A percentile compares a stretch with the other conserved stretches of the same genome.
phyloP scores from a whole-genome alignment of 1,139 yeast genomes.

The Candida labiduridarum region DNA sequence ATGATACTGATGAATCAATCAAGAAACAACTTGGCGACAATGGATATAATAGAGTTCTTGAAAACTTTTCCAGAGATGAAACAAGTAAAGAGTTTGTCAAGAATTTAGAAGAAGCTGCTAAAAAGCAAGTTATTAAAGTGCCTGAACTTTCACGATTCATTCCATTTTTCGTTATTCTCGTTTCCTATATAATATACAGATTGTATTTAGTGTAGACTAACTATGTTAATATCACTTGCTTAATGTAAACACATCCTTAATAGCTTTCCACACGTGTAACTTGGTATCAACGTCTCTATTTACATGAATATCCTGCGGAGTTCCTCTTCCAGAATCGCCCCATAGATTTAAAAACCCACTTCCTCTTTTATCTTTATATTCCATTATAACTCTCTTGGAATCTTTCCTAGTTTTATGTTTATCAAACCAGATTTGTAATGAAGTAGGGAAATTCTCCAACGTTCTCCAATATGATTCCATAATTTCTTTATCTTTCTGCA shows the following conservation, averaged over 20 bases:
- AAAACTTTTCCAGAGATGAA: conserved; percentile 58
- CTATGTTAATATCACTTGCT: neutral
- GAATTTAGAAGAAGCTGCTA: conserved; percentile 19
- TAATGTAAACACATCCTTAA: conserved; percentile 33
- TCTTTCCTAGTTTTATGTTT: conserved; percentile 16
- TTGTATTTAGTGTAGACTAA: neutral
- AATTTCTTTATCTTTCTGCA: conserved; percentile 56
- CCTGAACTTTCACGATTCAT: conserved; percentile 1
- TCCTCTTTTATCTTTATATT: conserved; percentile 1
- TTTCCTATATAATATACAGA: conserved; percentile 8
- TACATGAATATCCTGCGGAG: conserved; percentile 7
- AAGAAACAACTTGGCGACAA: conserved; percentile 43
- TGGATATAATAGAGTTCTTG: conserved; percentile 55
- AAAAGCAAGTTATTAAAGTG: neutral
- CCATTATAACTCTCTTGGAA: conserved; percentile 7
- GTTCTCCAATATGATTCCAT: conserved; percentile 20
- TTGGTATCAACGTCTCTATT: conserved; percentile 24
- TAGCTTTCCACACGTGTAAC: conserved; percentile 35
- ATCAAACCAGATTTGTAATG: conserved; percentile 23
- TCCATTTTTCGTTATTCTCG: neutral
- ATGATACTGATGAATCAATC: conserved; percentile 28
- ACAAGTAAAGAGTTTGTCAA: conserved; percentile 57
- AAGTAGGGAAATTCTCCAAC: conserved; percentile 15
- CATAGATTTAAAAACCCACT: conserved; percentile 13
- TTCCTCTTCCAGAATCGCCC: conserved; percentile 7